phyloP scores from a whole-genome alignment of 139 green algal species.

The Picochlorum sp. region DNA sequence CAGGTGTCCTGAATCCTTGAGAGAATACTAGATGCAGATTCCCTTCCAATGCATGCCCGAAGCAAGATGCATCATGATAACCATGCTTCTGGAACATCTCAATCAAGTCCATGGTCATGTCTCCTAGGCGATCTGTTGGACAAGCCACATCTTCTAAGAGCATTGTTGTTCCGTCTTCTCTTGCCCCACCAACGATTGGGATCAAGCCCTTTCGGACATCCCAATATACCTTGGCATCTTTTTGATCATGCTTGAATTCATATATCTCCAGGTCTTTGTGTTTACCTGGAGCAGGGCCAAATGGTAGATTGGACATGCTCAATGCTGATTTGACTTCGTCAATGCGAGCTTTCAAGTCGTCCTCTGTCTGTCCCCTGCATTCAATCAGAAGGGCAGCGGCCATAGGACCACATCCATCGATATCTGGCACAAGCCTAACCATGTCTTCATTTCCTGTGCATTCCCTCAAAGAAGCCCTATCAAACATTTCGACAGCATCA shows the following conservation, averaged over 20 bases:
- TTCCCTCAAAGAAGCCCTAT: constrained; percentile 58
- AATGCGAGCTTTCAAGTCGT: constrained; percentile 46
- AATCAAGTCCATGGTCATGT: constrained; percentile 95
- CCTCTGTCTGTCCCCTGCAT: constrained; percentile 62
- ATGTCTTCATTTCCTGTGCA: constrained; percentile 74
- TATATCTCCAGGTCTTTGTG: constrained; percentile 55
- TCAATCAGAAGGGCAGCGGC: constrained; percentile 86
- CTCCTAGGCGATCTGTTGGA: constrained; percentile 78
- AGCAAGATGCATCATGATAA: constrained; percentile 91
- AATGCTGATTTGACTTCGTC: constrained; percentile 42
- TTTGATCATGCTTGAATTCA: constrained; percentile 70
- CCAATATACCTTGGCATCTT: constrained; percentile 84
- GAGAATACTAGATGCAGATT: constrained; percentile 97
- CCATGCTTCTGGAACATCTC: constrained; percentile 76
- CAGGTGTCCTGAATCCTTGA: constrained; percentile 76
- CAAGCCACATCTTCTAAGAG: constrained; percentile 97
- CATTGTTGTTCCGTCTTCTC: constrained; percentile 87
- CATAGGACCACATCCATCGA: constrained; percentile 59
- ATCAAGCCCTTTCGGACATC: constrained; percentile 95
- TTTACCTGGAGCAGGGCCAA: constrained; percentile 37
- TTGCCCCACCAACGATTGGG: constrained; percentile 83
- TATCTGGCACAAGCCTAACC: constrained; percentile 65
- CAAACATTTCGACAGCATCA: constrained; percentile 97
- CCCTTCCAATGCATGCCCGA: constrained; percentile 94
- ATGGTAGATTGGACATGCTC: constrained; percentile 39